Evolutionary conservation across 2,329 filamentous ascomycete species (phyloP), one percentile per base, ranked within the genome.

Genomic region (Cladorrhinum sp.): DNA sequence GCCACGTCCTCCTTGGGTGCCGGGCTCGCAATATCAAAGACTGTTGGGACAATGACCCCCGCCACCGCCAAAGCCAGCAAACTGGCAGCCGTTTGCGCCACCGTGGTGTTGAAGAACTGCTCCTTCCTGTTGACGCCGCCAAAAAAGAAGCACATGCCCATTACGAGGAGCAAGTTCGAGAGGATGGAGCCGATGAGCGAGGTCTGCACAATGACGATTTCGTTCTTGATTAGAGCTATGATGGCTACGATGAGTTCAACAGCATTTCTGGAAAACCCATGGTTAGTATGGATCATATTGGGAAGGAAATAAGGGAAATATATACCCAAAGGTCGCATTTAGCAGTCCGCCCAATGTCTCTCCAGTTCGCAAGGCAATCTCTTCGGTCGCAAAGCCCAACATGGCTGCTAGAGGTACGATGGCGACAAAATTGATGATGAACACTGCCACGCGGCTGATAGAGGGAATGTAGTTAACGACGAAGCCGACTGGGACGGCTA

Each of bases 131-230:
- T 87, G 67, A 96, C 73, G 3, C 92, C 92, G 55, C 91, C 92
- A 63, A 91, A 88, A 78, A 96, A 95, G 80, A 96, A 97, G 73
- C 88, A 95, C 86, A 93, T 96, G 59, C 92, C 93, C 80, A 96
- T 79, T 56, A 96, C 91, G 14, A 96, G 84, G 2, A 96, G 83
- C 61, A 98, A 75, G 72, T 97, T 97, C 48, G 92, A 96, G 21
- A 97, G 80, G 73, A 97, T 96, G 74, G 89, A 93, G 59, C 93
- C 93, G 64, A 97, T 91, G 26, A 98, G 80, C 0, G 93, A 97
- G 0, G 93, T 96, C 74, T 97, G 92, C 6, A 97, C 92, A 63
- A 98, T 96, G 33, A 89, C 78, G 23, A 96, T 85, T 74, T 96
- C 85, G 56, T 82, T 73, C 62, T 96, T 83, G 26, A 83, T 77